Conservation (phyloP, 129 eudicot genomes). For the Apium graveolens region DNA sequence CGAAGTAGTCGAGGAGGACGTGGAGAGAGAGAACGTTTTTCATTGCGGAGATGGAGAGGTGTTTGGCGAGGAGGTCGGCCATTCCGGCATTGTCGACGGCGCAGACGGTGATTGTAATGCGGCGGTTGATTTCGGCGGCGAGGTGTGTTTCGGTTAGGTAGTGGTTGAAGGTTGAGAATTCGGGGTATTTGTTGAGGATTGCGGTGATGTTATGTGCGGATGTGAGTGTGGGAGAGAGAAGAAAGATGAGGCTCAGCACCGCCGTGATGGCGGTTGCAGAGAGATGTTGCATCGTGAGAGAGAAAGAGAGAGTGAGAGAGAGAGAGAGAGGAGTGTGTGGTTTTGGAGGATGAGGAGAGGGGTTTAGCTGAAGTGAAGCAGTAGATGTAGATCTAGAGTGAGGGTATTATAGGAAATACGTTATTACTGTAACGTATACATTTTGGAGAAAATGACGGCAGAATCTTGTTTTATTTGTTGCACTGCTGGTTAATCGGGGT, state of each 20-base stretch:
- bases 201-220: conserved; percentile 64
- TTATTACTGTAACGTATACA: background rate
- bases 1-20: conserved; percentile 80
- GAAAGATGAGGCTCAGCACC: conserved; percentile 17
- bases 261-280: conserved; percentile 32
- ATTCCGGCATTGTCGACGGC: conserved; percentile 76
- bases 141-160: conserved; percentile 80
- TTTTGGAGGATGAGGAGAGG: background rate
- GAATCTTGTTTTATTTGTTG: background rate
- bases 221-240: conserved; percentile 22
- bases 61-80: conserved; percentile 52
- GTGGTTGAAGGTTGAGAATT: conserved; percentile 80
- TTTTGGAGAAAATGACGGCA: background rate
- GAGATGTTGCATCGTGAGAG: conserved; percentile 45
- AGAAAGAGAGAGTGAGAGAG: conserved; percentile 14
- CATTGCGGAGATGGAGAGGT: conserved; percentile 44
- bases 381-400: conserved; percentile 12
- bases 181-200: conserved; percentile 57
- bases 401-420: background rate
- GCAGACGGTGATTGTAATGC: conserved; percentile 78
- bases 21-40: conserved; percentile 71
- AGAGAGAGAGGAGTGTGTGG: background rate
- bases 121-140: conserved; percentile 71
- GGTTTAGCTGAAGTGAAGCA: background rate
- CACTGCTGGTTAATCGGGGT: background rate